phyloP scores from a whole-genome alignment of 257 asterid species.

The Nicotiana undulata region DNA sequence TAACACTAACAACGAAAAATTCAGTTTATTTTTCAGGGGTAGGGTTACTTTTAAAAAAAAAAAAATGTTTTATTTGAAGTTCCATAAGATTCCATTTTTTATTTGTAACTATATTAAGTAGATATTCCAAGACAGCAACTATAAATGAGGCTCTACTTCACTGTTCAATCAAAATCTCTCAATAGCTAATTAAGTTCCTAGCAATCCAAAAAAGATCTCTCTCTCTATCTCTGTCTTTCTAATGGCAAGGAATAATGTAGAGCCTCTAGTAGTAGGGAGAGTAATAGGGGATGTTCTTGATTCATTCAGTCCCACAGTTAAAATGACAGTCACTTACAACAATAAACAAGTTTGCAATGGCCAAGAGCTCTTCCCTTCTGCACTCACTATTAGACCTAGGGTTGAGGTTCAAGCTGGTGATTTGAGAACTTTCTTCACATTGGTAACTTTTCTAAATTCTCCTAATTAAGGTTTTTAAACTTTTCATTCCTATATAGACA shows the following conservation, averaged over 20 bases:
- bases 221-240: not conserved
- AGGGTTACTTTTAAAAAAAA: too few relatives aligned
- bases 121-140: not conserved
- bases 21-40: too few relatives aligned
- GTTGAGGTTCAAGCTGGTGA: slow-evolving; percentile 57
- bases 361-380: slow-evolving; percentile 63
- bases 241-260: slow-evolving; percentile 36
- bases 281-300: slow-evolving; percentile 78
- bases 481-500: not conserved
- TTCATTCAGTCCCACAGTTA: slow-evolving; percentile 33
- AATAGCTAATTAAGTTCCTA: not conserved
- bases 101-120: not conserved
- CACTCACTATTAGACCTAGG: slow-evolving; percentile 38
- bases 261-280: slow-evolving; percentile 62
- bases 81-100: too few relatives aligned
- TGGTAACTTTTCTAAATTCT: slow-evolving; percentile 23
- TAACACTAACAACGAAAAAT: too few relatives aligned
- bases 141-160: not conserved
- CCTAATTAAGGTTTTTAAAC: not conserved
- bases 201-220: slow-evolving; percentile 1
- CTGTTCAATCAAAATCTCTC: not conserved
- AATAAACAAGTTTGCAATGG: slow-evolving; percentile 58
- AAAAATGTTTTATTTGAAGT: too few relatives aligned
- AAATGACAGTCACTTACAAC: slow-evolving; percentile 37
- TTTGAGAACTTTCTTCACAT: slow-evolving; percentile 63